Evolutionary conservation across 192 early-diverging fungal species (phyloP).

Genomic region (Podila clonocystis): DNA sequence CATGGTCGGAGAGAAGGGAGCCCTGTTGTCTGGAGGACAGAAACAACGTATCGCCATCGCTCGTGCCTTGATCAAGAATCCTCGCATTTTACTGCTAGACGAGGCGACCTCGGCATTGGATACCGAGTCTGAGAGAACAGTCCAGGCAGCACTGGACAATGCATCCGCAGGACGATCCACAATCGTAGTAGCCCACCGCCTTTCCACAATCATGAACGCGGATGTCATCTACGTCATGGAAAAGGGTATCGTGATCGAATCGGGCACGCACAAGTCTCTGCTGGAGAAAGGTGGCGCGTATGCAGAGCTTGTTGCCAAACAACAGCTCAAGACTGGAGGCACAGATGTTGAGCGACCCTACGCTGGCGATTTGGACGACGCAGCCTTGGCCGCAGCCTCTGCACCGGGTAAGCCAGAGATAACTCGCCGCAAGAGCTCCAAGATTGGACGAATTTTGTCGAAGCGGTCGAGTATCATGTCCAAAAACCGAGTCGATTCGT

Average conservation of each 20-base stretch:
- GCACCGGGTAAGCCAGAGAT: not conserved
- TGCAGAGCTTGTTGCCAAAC: slow-evolving; percentile 62
- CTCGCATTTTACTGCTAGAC: slow-evolving; percentile 78
- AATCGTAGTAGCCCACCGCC: slow-evolving; percentile 76
- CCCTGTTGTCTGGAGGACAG: slow-evolving; percentile 58
- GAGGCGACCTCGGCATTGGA: slow-evolving; percentile 85
- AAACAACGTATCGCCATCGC: slow-evolving; percentile 88
- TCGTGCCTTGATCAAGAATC: slow-evolving; percentile 80
- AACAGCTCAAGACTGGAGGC: slow-evolving; percentile 62
- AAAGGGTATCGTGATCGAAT: slow-evolving; percentile 57
- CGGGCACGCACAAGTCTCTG: slow-evolving; percentile 67
- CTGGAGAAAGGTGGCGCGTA: slow-evolving; percentile 60
- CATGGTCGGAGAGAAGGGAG: slow-evolving; percentile 77
- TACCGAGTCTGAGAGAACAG: slow-evolving; percentile 69
- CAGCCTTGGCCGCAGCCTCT: no score
- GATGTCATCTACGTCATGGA: slow-evolving; percentile 74
- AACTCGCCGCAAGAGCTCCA: not conserved
- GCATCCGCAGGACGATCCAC: slow-evolving; percentile 68
- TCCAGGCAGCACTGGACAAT: slow-evolving; percentile 72
- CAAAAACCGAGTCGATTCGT: slow-evolving; percentile 9
- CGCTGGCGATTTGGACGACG: slow-evolving; percentile 9
- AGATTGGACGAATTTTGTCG: not conserved
- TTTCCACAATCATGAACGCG: slow-evolving; percentile 78
- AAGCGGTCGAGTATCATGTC: slow-evolving; percentile 4
- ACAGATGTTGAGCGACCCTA: slow-evolving; percentile 18